Base-by-base conservation (phyloP, 768 basidiomycete species). In the Guyanaporus albipodus region DNA sequence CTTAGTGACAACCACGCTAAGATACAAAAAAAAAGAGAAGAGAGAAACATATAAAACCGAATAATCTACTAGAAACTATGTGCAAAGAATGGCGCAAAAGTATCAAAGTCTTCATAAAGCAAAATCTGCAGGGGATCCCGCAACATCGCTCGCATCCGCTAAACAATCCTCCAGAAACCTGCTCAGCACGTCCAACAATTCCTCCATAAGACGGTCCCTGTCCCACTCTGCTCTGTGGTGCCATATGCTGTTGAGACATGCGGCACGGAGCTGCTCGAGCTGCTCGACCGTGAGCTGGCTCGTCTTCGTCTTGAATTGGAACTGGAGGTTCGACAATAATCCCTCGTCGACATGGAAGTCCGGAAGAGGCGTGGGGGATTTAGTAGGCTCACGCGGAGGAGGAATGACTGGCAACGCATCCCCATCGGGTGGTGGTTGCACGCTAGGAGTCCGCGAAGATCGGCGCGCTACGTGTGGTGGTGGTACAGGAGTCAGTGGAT, bases 191-290 rank as follows among this genome's bases (percentile, higher is more conserved):
- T 67, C 70, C 44, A 73, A 53, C 42, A 93, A 64, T 53, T 87
- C 81, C 23, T 62, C 61, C 2, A 95, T 62, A 41, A 94, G 70
- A 6, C 60, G 66, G 55, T 79, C 76, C 37, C 94, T 75, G 59
- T 96, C 79, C 96, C 96, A 99, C 27, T 87, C 85, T 11, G 72
- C 70, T 28, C 93, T 70, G 52, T 80, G 82, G 23, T 80, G 72
- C 94, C 94, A 99, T n/a, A 97, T 75, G 40, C 72, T 72, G 33
- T 82, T 80, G 21, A 93, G 77, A 56, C 83, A 86, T 3, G 78
- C 81, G 8, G 96, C 94, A 6, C 96, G 80, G 6, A 99, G 74
- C 66, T 98, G 93, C 62, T 98, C 96, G 6, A 99, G 77, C 61
- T 95, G 83, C 61, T 99, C 96, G 40, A 97, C 75, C 21, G 74